These are phyloP conservation scores for Dryadomyces quercus-mongolicae DNA, from an alignment of 2,329 filamentous ascomycete genomes.

Conservation along the genomic window DNA sequence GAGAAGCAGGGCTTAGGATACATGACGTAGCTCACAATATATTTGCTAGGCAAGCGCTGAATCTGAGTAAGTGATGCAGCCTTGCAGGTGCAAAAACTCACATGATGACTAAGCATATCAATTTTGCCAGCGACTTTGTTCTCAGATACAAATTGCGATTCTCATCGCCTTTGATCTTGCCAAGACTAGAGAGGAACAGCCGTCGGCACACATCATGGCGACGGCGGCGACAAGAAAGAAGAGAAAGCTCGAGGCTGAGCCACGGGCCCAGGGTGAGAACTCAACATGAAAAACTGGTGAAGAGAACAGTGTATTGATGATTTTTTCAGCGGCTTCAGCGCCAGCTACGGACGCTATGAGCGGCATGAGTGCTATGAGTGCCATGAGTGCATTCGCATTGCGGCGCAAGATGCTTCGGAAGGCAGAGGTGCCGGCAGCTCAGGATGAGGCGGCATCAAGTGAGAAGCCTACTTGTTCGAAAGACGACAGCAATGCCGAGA, in stretches of 20 bases:
- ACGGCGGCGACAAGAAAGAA: constrained; percentile 13
- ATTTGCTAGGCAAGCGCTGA: neutral
- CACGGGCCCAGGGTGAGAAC: constrained; percentile 22
- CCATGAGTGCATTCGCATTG: constrained; percentile 32
- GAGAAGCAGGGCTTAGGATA: too few species aligned
- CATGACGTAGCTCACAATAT: too few species aligned
- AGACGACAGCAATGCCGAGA: neutral
- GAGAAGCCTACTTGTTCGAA: neutral
- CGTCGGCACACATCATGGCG: too few species aligned
- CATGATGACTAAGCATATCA: neutral
- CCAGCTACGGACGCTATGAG: neutral
- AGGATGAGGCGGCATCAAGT: neutral
- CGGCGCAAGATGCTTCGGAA: constrained; percentile 24
- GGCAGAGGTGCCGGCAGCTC: constrained; percentile 2
- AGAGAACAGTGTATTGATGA: neutral
- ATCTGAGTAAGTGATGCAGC: neutral
- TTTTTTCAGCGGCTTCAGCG: neutral
- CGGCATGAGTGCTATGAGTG: constrained; percentile 24
- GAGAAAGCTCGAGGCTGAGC: constrained; percentile 27
- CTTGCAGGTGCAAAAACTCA: neutral
- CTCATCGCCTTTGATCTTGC: too few species aligned
- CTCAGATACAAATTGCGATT: too few species aligned
- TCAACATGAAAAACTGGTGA: neutral
- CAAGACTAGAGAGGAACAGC: too few species aligned
- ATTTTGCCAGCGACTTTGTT: too few species aligned